Conservation (phyloP, 1,139 yeast species). For the Hyphopichia burtonii region DNA sequence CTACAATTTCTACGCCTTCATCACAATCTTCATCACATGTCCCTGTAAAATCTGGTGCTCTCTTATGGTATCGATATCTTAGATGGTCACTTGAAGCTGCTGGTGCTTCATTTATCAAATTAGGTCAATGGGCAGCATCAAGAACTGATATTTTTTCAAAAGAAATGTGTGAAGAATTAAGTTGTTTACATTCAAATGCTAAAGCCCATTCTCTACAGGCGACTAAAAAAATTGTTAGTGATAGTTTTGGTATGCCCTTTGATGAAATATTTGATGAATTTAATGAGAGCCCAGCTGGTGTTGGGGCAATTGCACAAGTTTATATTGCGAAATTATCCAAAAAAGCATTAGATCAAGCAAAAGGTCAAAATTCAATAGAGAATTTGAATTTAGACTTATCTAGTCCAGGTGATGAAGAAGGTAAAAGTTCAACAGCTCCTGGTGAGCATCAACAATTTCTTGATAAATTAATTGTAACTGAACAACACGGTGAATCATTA, state of each 20-base stretch:
- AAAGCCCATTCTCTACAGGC: slow-evolving; percentile 64
- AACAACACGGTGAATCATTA: slow-evolving; percentile 29
- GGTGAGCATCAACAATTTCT: slow-evolving; percentile 21
- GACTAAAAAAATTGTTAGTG: slow-evolving; percentile 58
- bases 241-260: slow-evolving; percentile 63
- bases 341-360: slow-evolving; percentile 29
- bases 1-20: background rate
- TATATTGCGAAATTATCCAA: slow-evolving; percentile 68
- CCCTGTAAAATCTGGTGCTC: slow-evolving; percentile 57
- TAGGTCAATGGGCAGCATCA: slow-evolving; percentile 99
- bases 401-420: background rate
- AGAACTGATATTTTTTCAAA: slow-evolving; percentile 89
- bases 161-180: slow-evolving; percentile 75
- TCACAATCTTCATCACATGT: too few species aligned
- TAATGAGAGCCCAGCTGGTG: slow-evolving; percentile 75
- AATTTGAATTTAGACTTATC: background rate
- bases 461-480: slow-evolving; percentile 38
- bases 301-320: slow-evolving; percentile 97
- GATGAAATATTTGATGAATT: slow-evolving; percentile 85
- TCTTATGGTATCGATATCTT: slow-evolving; percentile 68
- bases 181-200: slow-evolving; percentile 79
- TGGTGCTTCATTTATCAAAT: slow-evolving; percentile 91
- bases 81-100: slow-evolving; percentile 76
- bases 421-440: slow-evolving; percentile 2
- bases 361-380: slow-evolving; percentile 6